Conservation (phyloP, 2,329 filamentous ascomycete species). For the Xylaria arbuscula region DNA sequence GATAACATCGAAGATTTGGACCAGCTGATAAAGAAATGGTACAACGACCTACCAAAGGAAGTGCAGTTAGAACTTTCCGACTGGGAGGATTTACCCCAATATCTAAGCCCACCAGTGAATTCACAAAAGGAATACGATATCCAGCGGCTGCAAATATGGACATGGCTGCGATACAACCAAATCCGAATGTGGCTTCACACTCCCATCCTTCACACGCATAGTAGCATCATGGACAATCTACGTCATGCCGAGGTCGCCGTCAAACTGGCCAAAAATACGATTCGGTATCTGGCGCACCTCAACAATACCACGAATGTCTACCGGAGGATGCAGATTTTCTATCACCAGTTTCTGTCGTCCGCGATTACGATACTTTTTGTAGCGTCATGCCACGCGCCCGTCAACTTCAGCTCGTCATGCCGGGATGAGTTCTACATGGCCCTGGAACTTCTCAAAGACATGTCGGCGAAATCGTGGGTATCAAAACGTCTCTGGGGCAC, state of each 20-base stretch:
- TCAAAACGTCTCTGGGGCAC: constrained; percentile 80
- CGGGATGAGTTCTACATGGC: constrained; percentile 84
- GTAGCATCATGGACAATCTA: constrained; percentile 82
- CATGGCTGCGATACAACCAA: constrained; percentile 89
- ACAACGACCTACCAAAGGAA: constrained; percentile 75
- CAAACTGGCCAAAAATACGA: constrained; percentile 80
- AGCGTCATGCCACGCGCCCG: constrained; percentile 78
- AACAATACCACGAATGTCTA: constrained; percentile 80
- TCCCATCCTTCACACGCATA: constrained; percentile 85
- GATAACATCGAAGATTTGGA: constrained; percentile 85
- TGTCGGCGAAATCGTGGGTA: constrained; percentile 77
- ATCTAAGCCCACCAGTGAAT: constrained; percentile 50
- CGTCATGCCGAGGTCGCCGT: constrained; percentile 78
- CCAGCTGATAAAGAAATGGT: constrained; percentile 87
- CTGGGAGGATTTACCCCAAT: constrained; percentile 59
- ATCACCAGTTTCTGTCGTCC: constrained; percentile 82
- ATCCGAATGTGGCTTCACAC: constrained; percentile 91
- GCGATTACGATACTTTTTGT: constrained; percentile 81
- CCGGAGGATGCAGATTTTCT: constrained; percentile 77
- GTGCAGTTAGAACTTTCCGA: constrained; percentile 63
- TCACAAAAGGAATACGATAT: constrained; percentile 69
- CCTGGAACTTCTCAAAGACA: constrained; percentile 77
- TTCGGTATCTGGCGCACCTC: constrained; percentile 75
- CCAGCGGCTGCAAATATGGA: constrained; percentile 81
- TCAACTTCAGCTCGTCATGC: constrained; percentile 74